Evolutionary conservation across 306 rosid genomes (phyloP).

Genomic region (Cicer judaicum): DNA sequence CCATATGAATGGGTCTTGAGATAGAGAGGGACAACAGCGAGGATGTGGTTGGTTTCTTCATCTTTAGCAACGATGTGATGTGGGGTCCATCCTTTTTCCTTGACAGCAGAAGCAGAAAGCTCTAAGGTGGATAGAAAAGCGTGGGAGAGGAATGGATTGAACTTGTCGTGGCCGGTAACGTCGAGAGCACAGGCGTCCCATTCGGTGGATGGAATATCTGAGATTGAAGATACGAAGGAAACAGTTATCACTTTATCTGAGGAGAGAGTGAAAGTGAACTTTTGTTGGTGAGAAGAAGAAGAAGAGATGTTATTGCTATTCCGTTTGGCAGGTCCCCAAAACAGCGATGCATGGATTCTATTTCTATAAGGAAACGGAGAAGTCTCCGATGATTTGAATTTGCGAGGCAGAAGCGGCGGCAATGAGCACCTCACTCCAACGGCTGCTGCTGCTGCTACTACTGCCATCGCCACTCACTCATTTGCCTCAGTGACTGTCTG

Average conservation of each 20-base stretch:
- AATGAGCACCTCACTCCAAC: too few relatives aligned
- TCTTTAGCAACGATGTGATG: conserved; percentile 77
- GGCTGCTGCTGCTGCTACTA: too few relatives aligned
- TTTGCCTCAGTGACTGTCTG: too few relatives aligned
- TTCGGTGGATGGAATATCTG: conserved; percentile 64
- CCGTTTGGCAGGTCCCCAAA: neutral
- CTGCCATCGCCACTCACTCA: too few relatives aligned
- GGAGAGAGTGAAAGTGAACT: conserved; percentile 53
- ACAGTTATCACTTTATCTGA: conserved; percentile 48
- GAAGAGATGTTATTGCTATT: neutral
- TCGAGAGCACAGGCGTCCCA: conserved; percentile 91
- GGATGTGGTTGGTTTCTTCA: conserved; percentile 42
- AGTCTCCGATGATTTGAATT: too few relatives aligned
- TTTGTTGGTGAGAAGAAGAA: conserved; percentile 39
- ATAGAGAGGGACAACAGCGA: conserved; percentile 89
- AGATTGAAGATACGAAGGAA: conserved; percentile 72
- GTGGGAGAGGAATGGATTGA: conserved; percentile 80
- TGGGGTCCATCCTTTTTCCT: conserved; percentile 91
- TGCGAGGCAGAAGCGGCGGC: too few relatives aligned
- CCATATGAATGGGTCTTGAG: conserved; percentile 94
- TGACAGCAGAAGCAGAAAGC: conserved; percentile 65
- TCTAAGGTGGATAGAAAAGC: conserved; percentile 82
- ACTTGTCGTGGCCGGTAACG: conserved; percentile 63
- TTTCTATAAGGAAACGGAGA: too few relatives aligned
- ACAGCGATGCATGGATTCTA: neutral